Base-by-base conservation (phyloP, 345 rosid species). In the Aethionema arabicum region DNA sequence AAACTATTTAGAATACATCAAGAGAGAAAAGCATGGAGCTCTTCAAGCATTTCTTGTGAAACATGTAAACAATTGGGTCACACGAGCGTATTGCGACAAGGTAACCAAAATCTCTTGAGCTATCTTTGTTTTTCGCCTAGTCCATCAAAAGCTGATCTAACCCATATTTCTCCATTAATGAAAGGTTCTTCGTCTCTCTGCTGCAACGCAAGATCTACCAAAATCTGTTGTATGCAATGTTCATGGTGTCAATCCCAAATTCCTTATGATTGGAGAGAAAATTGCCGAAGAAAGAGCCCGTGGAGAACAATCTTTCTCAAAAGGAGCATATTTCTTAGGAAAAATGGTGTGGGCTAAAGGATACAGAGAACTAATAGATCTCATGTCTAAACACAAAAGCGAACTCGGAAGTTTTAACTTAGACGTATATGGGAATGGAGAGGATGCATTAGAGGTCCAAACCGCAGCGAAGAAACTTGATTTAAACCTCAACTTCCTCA, bases 341-440 rank as follows among this genome's bases (percentile, higher is more conserved):
- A 93, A 93, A 79, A 83, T 93, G 97, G 96, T 93, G 47, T 93
- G 99, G 99, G 99, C 99, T 66, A 93, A 93, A 80, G 99, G 99
- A 61, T 93, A 93, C 82, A 79, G 76, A 59, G 99, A 93, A 73
- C 72, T 93, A 72, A 84, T 93, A 62, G 91, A 93, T 82, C 79
- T 93, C 67, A 73, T 93, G 54, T 78, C 87, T 48, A 85, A 76
- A 74, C 90, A 84, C 77, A 85, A 85, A 64, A 76, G 64, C 35
- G 99, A 93, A 66, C 95, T 90, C 16, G 80, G 82, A 57, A 87
- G 84, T 67, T 84, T 93, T 76, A 85, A 87, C 36, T 66, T 93
- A 84, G 99, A 93, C 59, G 91, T 93, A 15, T 93, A 80, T 57
- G 99, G 99, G 45, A 90, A 90, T 61, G 99, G 97, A 53, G 99